These are phyloP conservation scores for Lactarius deliciosus DNA, from an alignment of 768 basidiomycete species.

Conservation along the genomic window DNA sequence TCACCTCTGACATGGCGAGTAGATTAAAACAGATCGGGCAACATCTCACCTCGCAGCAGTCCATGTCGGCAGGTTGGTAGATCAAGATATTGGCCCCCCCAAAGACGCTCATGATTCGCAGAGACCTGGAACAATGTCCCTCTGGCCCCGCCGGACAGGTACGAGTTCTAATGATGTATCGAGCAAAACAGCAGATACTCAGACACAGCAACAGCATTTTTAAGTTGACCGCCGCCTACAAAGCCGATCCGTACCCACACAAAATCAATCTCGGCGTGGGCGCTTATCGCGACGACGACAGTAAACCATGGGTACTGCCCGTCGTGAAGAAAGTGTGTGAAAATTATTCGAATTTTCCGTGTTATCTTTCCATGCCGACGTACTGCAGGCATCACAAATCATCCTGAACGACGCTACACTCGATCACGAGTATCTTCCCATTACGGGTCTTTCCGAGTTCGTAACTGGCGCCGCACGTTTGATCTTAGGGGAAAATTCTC, in stretches of 20 bases:
- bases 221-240: slow-evolving; percentile 88
- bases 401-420: slow-evolving; percentile 66
- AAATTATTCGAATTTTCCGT: not conserved
- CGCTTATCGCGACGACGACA: slow-evolving; percentile 85
- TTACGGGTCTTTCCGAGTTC: slow-evolving; percentile 83
- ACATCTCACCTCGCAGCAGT: slow-evolving; percentile 44
- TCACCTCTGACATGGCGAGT: slow-evolving; percentile 44
- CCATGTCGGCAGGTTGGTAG: slow-evolving; percentile 47
- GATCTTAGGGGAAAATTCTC: slow-evolving; percentile 72
- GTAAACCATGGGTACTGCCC: slow-evolving; percentile 90
- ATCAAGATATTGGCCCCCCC: slow-evolving; percentile 7
- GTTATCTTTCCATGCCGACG: not conserved
- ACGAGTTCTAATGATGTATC: slow-evolving; percentile 22
- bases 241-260: slow-evolving; percentile 66
- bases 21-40: slow-evolving; percentile 61
- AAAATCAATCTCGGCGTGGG: slow-evolving; percentile 95
- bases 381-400: slow-evolving; percentile 63
- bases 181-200: slow-evolving; percentile 8
- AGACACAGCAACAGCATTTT: slow-evolving; percentile 60
- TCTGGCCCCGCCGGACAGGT: slow-evolving; percentile 87
- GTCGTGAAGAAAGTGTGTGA: slow-evolving; percentile 77
- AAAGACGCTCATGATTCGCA: slow-evolving; percentile 34
- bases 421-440: slow-evolving; percentile 93
- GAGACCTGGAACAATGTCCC: slow-evolving; percentile 76
- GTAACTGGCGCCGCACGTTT: slow-evolving; percentile 79